Evolutionary conservation across 306 rosid genomes (phyloP).

Genomic region (Trichosanthes truncata): DNA sequence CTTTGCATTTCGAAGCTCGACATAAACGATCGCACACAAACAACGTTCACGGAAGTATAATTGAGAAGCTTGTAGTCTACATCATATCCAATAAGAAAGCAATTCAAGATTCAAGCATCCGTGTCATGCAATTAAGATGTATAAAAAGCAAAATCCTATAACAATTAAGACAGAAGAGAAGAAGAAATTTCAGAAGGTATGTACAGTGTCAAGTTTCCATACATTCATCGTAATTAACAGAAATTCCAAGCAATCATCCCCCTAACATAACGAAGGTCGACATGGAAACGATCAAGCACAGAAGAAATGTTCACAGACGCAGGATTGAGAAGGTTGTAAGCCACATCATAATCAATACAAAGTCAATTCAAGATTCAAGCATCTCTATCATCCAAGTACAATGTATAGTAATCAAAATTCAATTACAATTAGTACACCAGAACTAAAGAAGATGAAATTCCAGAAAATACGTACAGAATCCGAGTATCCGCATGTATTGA

Average conservation of each 20-base stretch:
- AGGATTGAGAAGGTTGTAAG: not conserved
- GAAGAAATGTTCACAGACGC: not conserved
- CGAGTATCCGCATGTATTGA: not conserved
- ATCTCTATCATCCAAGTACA: not conserved
- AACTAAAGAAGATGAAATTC: not conserved
- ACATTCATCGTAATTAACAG: not conserved
- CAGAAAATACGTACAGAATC: not conserved
- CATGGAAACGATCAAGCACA: not conserved
- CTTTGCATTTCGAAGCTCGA: not conserved
- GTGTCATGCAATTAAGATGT: not conserved
- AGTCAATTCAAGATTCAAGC: not conserved
- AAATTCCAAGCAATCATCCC: not conserved
- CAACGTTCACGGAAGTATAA: not conserved
- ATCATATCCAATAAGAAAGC: not conserved
- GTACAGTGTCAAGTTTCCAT: not conserved
- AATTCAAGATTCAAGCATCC: not conserved
- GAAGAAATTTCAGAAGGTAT: not conserved
- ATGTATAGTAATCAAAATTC: not conserved
- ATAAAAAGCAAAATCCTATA: not conserved
- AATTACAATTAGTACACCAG: not conserved
- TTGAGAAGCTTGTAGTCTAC: not conserved
- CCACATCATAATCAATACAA: not conserved
- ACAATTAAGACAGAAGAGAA: not conserved
- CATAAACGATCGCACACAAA: not conserved
- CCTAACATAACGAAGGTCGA: not conserved